Evolutionary conservation across 306 rosid species (phyloP), one percentile per base, ranked within the genome.

Genomic region (Vachellia pachyceras): DNA sequence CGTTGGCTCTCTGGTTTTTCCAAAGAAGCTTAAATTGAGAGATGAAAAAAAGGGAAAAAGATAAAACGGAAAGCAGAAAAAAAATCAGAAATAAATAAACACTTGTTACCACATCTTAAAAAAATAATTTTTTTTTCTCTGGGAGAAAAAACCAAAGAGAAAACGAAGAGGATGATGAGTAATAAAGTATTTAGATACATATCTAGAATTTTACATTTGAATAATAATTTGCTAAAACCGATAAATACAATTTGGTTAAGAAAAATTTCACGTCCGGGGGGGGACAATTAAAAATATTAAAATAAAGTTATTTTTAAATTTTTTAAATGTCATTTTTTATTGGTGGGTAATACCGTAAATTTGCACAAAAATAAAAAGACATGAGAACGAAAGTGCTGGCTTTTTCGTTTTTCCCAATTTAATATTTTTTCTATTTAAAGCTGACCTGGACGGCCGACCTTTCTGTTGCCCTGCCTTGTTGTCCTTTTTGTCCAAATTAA

Each of bases 391-490:
- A 79, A 79, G 84, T 69, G 61, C 6, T 40, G 70, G 61, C 84
- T 83, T 73, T 79, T 77, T 82, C 77, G 76, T 76, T 73, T n/a
- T 57, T 35, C n/a, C 36, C 7, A 45, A 75, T 77, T 79, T 80
- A 88, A 84, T 88, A 69, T 42, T 83, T 74, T 86, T 86, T 69
- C 81, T 45, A 86, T 86, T 89, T 79, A 89, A 90, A 90, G 94
- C 91, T 89, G 86, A 70, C 75, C 85, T 82, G 88, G 88, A 71
- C 88, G 86, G 93, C 89, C 88, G 80, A 85, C 85, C 90, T 89
- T 89, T 86, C 82, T 79, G 87, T 85, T 88, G 83, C 91, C 91
- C 92, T 88, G 92, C 88, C 97, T 85, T 90, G 87, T 92, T 92
- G 95, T 92, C 94, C 73, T 88, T 89, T 92, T 80, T 72, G 69